Conservation (phyloP, 305 asterid species). For the Fraxinus floribunda region DNA sequence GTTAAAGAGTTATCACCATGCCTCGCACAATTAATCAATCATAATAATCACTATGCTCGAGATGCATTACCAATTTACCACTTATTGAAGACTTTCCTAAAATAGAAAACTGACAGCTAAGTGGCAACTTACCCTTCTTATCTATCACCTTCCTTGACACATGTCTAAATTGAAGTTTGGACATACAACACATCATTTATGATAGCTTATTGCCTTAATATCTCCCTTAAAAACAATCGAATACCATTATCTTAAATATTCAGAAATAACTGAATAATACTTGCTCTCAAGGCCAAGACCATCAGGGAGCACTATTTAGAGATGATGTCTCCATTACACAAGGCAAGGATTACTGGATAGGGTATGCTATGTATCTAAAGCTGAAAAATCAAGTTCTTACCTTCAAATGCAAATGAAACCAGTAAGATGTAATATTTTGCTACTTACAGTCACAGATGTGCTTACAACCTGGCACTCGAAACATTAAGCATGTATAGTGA, state of each 20-base stretch:
- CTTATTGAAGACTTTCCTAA: not conserved
- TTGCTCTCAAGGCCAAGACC: not conserved
- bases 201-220: not conserved
- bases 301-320: not conserved
- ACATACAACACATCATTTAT: not conserved
- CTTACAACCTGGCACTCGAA: not conserved
- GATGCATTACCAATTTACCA: not conserved
- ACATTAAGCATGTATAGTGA: not conserved
- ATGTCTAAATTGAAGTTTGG: not conserved
- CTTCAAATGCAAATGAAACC: not conserved
- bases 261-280: not conserved
- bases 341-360: not conserved
- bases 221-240: not conserved
- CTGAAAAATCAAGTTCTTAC: not conserved
- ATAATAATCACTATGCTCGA: slow-evolving; percentile 8
- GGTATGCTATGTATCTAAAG: not conserved
- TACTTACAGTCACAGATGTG: not conserved
- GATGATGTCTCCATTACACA: not conserved
- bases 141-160: slow-evolving; percentile 1
- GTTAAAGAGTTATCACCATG: not conserved
- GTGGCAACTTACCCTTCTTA: not conserved
- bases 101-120: slow-evolving; percentile 15
- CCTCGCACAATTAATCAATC: not conserved
- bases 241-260: not conserved
- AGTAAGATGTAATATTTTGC: not conserved